phyloP scores from a whole-genome alignment of 2,329 filamentous ascomycete species.

The Xylaria sp. region DNA sequence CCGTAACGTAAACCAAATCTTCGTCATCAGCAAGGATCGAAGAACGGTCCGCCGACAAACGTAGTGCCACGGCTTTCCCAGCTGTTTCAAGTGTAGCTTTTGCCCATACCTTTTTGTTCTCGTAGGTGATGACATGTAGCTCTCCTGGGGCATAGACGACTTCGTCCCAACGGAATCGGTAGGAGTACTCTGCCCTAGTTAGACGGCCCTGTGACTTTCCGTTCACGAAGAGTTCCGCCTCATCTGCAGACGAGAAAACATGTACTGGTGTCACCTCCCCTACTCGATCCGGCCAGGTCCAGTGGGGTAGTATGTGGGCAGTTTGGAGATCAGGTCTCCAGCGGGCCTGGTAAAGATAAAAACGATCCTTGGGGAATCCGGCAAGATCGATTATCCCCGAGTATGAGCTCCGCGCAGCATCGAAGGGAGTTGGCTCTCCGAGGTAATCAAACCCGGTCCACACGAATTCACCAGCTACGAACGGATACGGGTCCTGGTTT shows the following conservation, averaged over 20 bases:
- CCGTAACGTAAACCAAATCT: slow-evolving; percentile 54
- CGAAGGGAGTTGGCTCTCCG: slow-evolving; percentile 57
- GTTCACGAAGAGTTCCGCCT: slow-evolving; percentile 61
- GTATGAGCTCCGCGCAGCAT: slow-evolving; percentile 55
- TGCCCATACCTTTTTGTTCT: slow-evolving; percentile 54
- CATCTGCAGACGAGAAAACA: slow-evolving; percentile 57
- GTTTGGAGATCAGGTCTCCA: slow-evolving; percentile 55
- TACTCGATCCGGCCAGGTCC: slow-evolving; percentile 58
- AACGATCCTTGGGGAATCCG: slow-evolving; percentile 62
- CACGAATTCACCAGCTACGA: slow-evolving; percentile 59
- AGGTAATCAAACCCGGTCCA: slow-evolving; percentile 59
- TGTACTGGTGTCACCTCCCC: slow-evolving; percentile 58
- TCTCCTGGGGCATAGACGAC: slow-evolving; percentile 55
- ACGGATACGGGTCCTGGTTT: slow-evolving; percentile 54
- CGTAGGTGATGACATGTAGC: slow-evolving; percentile 54
- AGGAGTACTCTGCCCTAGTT: slow-evolving; percentile 44
- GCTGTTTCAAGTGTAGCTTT: slow-evolving; percentile 47
- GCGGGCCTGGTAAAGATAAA: slow-evolving; percentile 59
- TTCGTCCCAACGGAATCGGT: slow-evolving; percentile 59
- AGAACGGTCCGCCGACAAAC: slow-evolving; percentile 47
- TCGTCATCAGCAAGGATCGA: slow-evolving; percentile 48
- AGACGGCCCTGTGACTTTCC: slow-evolving; percentile 50
- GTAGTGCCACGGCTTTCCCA: slow-evolving; percentile 46
- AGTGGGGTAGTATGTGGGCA: slow-evolving; percentile 61
- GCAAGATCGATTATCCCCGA: slow-evolving; percentile 63